Percentiles rank a stretch among this genome's conserved stretches.
Conservation (phyloP, 768 basidiomycete genomes). For the Stropharia rugosoannulata region DNA sequence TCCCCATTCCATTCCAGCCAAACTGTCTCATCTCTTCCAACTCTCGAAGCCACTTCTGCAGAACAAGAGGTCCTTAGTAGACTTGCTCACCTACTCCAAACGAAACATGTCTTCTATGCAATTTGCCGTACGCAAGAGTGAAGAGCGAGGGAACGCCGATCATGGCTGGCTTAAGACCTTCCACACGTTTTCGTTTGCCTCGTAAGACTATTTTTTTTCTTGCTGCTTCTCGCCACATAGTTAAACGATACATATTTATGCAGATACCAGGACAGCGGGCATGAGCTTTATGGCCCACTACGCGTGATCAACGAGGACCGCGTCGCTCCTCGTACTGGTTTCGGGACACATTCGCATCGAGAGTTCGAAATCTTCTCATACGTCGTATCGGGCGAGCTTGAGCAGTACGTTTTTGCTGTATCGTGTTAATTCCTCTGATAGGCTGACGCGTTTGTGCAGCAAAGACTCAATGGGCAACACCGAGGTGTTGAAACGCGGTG, state of each 20-base stretch:
- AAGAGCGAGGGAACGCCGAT: slow-evolving; percentile 70
- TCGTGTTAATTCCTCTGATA: not conserved
- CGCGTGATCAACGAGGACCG: slow-evolving; percentile 94
- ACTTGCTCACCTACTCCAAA: slow-evolving; percentile 2
- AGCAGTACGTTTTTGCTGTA: slow-evolving; percentile 57
- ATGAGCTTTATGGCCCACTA: slow-evolving; percentile 67
- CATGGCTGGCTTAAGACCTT: slow-evolving; percentile 89
- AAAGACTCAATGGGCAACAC: slow-evolving; percentile 91
- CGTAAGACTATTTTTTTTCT: slow-evolving; percentile 30
- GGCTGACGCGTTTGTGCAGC: slow-evolving; percentile 34
- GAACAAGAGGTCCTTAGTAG: slow-evolving; percentile 14
- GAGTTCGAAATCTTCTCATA: slow-evolving; percentile 95
- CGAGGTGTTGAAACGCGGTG: slow-evolving; percentile 86
- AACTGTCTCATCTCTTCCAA: slow-evolving; percentile 38
- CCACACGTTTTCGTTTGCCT: slow-evolving; percentile 79
- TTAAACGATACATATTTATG: not conserved
- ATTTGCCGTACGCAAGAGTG: slow-evolving; percentile 53
- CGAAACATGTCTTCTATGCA: slow-evolving; percentile 29
- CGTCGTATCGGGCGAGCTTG: slow-evolving; percentile 72
- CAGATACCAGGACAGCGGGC: slow-evolving; percentile 61
- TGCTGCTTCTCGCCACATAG: not conserved
- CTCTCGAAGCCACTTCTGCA: slow-evolving; percentile 33
- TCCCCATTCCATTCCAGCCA: slow-evolving; percentile 25
- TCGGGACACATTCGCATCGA: slow-evolving; percentile 80
- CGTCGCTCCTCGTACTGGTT: slow-evolving; percentile 74